Evolutionary conservation across 1,139 yeast genomes (phyloP).

Genomic region (Suhomyces anneliseae): DNA sequence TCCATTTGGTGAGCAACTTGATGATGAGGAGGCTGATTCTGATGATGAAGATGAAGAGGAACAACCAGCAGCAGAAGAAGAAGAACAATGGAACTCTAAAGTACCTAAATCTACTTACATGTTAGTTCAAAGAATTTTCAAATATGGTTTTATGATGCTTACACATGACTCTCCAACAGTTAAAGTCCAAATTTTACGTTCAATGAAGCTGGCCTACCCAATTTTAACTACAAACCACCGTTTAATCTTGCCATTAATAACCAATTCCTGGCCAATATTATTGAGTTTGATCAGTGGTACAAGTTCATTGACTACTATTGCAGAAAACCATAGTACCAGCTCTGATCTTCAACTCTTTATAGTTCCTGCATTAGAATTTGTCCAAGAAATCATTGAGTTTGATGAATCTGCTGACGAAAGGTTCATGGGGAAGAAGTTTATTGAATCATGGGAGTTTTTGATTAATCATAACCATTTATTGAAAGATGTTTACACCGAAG

Average conservation of each 20-base stretch:
- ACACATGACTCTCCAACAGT: constrained; percentile 66
- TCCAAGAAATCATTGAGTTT: constrained; percentile 27
- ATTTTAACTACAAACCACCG: constrained; percentile 61
- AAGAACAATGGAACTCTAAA: constrained; percentile 57
- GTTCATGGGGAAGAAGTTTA: constrained; percentile 36
- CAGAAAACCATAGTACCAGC: constrained; percentile 3
- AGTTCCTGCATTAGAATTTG: constrained; percentile 24
- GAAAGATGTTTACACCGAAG: neutral
- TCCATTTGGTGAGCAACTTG: constrained; percentile 35
- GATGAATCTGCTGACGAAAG: constrained; percentile 29
- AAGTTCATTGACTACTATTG: constrained; percentile 3
- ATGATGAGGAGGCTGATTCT: constrained; percentile 45
- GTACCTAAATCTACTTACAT: constrained; percentile 60
- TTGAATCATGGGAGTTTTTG: constrained; percentile 39
- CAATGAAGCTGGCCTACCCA: constrained; percentile 54
- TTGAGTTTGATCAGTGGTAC: constrained; percentile 15
- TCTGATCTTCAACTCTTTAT: constrained; percentile 13
- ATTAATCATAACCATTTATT: constrained; percentile 18
- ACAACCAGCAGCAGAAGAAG: constrained; percentile 12
- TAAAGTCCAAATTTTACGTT: constrained; percentile 54
- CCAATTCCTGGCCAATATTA: constrained; percentile 66
- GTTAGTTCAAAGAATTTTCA: constrained; percentile 59
- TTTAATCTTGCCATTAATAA: constrained; percentile 64
- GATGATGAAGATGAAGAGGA: constrained; percentile 29
- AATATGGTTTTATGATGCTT: constrained; percentile 68